phyloP scores from a whole-genome alignment of 2,329 filamentous ascomycete species.

The Calonectria hawksworthii region DNA sequence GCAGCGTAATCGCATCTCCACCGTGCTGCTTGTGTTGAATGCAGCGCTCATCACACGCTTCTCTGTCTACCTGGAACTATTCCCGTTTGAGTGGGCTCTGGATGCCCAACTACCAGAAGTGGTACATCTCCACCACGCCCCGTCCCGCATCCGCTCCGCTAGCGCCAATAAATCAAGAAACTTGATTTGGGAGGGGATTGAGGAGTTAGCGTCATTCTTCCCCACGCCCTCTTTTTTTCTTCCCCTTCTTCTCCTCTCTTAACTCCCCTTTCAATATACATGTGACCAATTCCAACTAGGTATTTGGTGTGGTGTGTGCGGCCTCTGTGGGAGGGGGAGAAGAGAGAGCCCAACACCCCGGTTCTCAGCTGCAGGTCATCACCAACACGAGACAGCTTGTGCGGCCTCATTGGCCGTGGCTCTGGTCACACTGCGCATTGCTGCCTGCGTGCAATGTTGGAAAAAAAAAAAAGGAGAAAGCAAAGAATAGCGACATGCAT shows the following conservation, averaged over 20 bases:
- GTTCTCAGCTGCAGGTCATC: background rate
- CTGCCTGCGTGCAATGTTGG: background rate
- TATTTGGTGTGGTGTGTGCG: background rate
- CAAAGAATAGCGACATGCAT: background rate
- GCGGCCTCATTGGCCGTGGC: background rate
- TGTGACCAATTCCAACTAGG: background rate
- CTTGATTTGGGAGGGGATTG: background rate
- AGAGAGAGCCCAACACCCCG: background rate
- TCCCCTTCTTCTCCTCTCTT: background rate
- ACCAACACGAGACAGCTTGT: background rate
- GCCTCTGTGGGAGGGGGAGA: background rate
- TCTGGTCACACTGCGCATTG: background rate
- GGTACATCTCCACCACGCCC: background rate
- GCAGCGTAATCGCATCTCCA: background rate
- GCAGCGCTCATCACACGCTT: background rate
- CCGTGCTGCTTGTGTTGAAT: background rate
- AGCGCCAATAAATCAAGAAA: background rate
- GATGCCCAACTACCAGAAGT: background rate
- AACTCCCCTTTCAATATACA: background rate
- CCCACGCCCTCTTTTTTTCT: background rate
- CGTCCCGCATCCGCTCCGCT: conserved; percentile 4
- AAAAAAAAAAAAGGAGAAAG: background rate
- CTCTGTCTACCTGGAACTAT: background rate
- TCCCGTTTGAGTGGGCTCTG: background rate
- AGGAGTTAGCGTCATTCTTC: background rate